Evolutionary conservation across 768 basidiomycete species (phyloP), one percentile per base, ranked within the genome.

Genomic region (Tulasnella sp.): DNA sequence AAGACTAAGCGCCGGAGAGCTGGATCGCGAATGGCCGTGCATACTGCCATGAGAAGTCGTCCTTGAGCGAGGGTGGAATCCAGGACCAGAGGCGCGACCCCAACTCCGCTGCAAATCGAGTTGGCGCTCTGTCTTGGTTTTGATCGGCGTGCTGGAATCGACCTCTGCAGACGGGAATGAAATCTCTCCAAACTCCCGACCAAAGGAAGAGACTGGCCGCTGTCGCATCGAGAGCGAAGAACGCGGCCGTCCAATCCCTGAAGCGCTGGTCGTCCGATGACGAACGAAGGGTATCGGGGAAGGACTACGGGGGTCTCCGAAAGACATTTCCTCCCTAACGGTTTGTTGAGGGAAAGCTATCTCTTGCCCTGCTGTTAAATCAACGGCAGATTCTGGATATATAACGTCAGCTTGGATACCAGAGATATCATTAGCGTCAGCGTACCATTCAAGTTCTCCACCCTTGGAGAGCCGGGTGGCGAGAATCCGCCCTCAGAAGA

Each of bases 81-180:
- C 47, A 52, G 47, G 26, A 26, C 34, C 12, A 2, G 68, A 44
- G 35, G 68, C 40, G 19, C 68, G 22, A 17, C 40, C 44, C 68
- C 68, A 69, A 32, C 44, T 47, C 68, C 68, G 41, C 36, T 69
- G 41, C 32, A 22, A 42, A 34, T 69, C 68, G 29, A 35, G 40
- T 32, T 69, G 68, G 19, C 41, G 42, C 17, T 67, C 66, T 12
- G 34, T 17, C 37, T 67, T 67, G 16, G 69, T 39, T 22, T 63
- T 72, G 22, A 72, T 36, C 16, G 70, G 70, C 29, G 70, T 72
- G 39, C 70, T 72, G 34, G 52, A 72, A 65, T 72, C 70, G n/a
- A 72, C 70, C 59, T 72, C 70, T 69, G 42, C 70, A 26, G 70
- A 72, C 12, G 52, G 52, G 37, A 72, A 72, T 9, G 70, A 72